These are phyloP conservation scores for Nemania sp. DNA, from an alignment of 2,329 filamentous ascomycete genomes.

Conservation along the genomic window DNA sequence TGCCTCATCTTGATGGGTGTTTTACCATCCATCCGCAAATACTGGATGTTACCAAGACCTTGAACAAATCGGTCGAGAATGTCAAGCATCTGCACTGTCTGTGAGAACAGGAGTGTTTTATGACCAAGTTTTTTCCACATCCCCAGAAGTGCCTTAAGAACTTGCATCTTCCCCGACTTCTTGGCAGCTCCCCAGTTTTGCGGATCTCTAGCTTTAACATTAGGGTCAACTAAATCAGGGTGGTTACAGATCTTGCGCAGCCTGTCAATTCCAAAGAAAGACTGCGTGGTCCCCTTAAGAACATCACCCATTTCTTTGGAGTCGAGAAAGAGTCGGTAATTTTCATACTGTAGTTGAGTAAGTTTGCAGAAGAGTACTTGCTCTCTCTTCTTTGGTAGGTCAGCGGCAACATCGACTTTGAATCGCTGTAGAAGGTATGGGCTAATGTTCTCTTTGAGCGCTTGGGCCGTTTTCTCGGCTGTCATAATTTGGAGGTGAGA, in stretches of 20 bases:
- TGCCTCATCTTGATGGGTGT: slow-evolving; percentile 92
- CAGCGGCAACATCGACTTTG: slow-evolving; percentile 92
- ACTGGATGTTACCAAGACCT: slow-evolving; percentile 75
- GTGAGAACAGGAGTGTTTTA: slow-evolving; percentile 92
- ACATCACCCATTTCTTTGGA: slow-evolving; percentile 91
- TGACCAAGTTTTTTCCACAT: slow-evolving; percentile 92
- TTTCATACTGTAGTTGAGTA: slow-evolving; percentile 80
- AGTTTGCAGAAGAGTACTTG: slow-evolving; percentile 96
- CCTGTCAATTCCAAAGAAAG: slow-evolving; percentile 90
- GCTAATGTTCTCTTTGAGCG: slow-evolving; percentile 91
- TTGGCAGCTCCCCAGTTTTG: slow-evolving; percentile 82
- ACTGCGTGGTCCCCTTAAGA: slow-evolving; percentile 77
- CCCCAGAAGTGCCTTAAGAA: slow-evolving; percentile 86
- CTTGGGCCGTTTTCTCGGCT: slow-evolving; percentile 92
- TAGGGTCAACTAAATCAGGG: slow-evolving; percentile 83
- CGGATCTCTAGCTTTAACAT: slow-evolving; percentile 65
- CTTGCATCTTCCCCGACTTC: slow-evolving; percentile 95
- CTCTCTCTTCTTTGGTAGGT: slow-evolving; percentile 95
- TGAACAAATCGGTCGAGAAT: slow-evolving; percentile 87
- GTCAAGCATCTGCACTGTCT: slow-evolving; percentile 94
- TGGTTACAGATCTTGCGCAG: slow-evolving; percentile 98
- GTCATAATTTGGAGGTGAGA: slow-evolving; percentile 95
- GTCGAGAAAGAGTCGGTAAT: slow-evolving; percentile 83
- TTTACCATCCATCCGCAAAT: slow-evolving; percentile 91
- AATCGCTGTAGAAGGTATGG: slow-evolving; percentile 92